Percentiles rank a stretch among this genome's conserved stretches.
Conservation (phyloP, 2,329 filamentous ascomycete species). For the Chalara sp. region DNA sequence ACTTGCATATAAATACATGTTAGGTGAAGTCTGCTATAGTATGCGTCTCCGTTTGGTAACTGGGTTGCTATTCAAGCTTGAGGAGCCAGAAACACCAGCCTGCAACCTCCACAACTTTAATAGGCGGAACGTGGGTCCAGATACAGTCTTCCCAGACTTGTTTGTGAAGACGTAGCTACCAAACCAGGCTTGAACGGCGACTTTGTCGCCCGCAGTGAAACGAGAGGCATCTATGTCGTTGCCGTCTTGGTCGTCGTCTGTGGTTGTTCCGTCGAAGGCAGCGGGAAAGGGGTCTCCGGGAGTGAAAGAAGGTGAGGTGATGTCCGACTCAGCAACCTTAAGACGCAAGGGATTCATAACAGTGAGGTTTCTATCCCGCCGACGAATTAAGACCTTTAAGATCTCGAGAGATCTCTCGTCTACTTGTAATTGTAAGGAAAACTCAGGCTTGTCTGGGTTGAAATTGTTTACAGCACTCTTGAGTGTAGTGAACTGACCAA, state of each 20-base stretch:
- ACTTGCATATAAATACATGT: not conserved
- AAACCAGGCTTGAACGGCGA: slow-evolving; percentile 7
- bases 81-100: not conserved
- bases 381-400: slow-evolving; percentile 7
- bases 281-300: slow-evolving; percentile 6
- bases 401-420: slow-evolving; percentile 4
- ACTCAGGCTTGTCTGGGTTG: slow-evolving; percentile 8
- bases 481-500: slow-evolving; percentile 7
- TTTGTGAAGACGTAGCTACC: slow-evolving; percentile 9
- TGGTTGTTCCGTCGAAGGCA: slow-evolving; percentile 5
- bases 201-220: slow-evolving; percentile 5
- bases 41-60: not conserved
- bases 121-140: not conserved
- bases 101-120: slow-evolving; percentile 9
- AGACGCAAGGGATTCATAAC: slow-evolving; percentile 8
- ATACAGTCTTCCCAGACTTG: slow-evolving; percentile 8
- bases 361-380: slow-evolving; percentile 7
- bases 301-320: slow-evolving; percentile 5
- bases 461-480: slow-evolving; percentile 9
- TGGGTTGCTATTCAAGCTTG: not conserved
- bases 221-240: slow-evolving; percentile 6
- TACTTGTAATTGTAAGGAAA: slow-evolving; percentile 10
- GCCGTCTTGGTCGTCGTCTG: slow-evolving; percentile 5
- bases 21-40: not conserved
- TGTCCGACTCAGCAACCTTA: slow-evolving; percentile 6